A percentile compares a stretch with the other conserved stretches of the same genome.
Conservation (phyloP, 2,329 filamentous ascomycete species). For the Colletotrichum acutatum region DNA sequence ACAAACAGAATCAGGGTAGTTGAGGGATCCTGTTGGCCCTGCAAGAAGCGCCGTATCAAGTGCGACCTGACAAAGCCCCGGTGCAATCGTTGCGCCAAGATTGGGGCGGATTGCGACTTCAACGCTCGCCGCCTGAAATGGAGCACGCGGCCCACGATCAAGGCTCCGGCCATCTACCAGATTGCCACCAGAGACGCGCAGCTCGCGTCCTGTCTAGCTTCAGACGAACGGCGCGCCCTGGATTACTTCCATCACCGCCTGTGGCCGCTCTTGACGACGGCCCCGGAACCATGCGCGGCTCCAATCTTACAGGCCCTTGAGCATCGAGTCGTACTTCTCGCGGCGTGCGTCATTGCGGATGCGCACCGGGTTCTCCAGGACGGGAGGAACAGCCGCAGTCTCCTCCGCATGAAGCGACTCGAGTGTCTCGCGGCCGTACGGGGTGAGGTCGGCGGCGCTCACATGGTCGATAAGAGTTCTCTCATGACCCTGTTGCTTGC, state of each 20-base stretch:
- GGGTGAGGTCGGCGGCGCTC: constrained; percentile 42
- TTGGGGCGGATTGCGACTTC: constrained; percentile 40
- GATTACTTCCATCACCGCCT: constrained; percentile 47
- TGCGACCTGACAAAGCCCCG: constrained; percentile 46
- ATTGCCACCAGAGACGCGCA: constrained; percentile 40
- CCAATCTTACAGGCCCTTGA: constrained; percentile 45
- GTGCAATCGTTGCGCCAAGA: constrained; percentile 45
- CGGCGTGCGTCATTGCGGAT: constrained; percentile 46
- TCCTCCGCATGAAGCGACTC: constrained; percentile 41
- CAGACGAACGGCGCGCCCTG: constrained; percentile 43
- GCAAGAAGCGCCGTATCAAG: constrained; percentile 47
- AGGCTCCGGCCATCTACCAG: constrained; percentile 42
- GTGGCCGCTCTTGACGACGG: constrained; percentile 45
- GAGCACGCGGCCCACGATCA: constrained; percentile 51
- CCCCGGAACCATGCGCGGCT: constrained; percentile 43
- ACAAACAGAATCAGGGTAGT: constrained; percentile 17
- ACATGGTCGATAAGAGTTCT: constrained; percentile 42
- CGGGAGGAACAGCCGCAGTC: constrained; percentile 40
- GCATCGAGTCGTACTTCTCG: constrained; percentile 46
- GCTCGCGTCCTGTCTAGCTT: constrained; percentile 39
- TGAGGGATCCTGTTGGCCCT: constrained; percentile 53
- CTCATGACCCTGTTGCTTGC: constrained; percentile 50
- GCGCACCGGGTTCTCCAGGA: constrained; percentile 46
- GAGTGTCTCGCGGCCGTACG: constrained; percentile 46
- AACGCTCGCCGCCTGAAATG: constrained; percentile 53